A percentile compares a stretch with the other conserved stretches of the same genome.
These are phyloP conservation scores for Trametes sp. DNA, from an alignment of 1,284 basidiomycete species.

Conservation along the genomic window DNA sequence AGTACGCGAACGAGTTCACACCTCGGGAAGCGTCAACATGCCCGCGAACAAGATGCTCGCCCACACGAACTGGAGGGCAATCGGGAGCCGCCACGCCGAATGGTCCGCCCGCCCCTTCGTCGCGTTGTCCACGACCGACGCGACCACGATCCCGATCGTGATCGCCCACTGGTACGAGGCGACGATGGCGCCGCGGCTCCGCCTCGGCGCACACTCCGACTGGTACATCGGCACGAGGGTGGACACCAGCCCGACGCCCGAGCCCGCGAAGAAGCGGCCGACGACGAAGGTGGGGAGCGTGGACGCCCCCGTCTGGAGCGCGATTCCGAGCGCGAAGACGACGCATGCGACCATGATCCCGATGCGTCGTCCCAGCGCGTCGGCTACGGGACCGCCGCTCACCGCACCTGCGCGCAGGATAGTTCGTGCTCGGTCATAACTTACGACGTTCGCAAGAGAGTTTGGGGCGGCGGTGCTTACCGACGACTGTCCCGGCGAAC, in stretches of 20 bases:
- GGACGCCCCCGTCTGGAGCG: constrained; percentile 68
- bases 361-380: constrained; percentile 50
- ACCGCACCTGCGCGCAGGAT: constrained; percentile 44
- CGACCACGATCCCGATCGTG: constrained; percentile 84
- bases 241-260: constrained; percentile 62
- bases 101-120: constrained; percentile 68
- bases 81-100: constrained; percentile 81
- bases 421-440: neutral
- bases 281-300: constrained; percentile 64
- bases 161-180: constrained; percentile 85
- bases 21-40: constrained; percentile 76
- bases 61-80: constrained; percentile 78
- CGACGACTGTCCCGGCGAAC: constrained; percentile 55
- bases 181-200: constrained; percentile 77
- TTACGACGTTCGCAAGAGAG: no score
- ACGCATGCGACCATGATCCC: constrained; percentile 67
- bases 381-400: constrained; percentile 45
- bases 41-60: constrained; percentile 66
- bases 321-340: constrained; percentile 72
- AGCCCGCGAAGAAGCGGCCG: constrained; percentile 37
- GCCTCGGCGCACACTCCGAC: constrained; percentile 59
- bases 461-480: constrained; percentile 29
- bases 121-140: constrained; percentile 77
- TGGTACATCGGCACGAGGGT: constrained; percentile 81
- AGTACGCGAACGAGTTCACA: constrained; percentile 37